phyloP scores from a whole-genome alignment of 345 rosid genomes.

The Salix dunnii region DNA sequence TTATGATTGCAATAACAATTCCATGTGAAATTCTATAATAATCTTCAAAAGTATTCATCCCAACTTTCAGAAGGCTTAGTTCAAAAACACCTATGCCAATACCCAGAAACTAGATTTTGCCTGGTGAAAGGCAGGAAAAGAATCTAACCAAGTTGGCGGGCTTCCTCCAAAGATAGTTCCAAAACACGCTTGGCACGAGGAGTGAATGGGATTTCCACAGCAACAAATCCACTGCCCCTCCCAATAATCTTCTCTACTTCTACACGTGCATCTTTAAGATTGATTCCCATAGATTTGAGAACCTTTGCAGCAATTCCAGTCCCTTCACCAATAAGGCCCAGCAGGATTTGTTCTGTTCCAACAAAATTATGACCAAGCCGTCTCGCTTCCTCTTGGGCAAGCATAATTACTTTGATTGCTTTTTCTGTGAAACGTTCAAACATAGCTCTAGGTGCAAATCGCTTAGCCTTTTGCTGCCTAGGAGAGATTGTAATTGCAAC shows the following conservation, averaged over 20 bases:
- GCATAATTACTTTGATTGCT: slow-evolving; percentile 93
- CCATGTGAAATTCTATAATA: not conserved
- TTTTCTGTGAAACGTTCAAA: slow-evolving; percentile 94
- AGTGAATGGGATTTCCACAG: slow-evolving; percentile 94
- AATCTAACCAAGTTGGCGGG: slow-evolving; percentile 76
- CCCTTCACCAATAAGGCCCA: slow-evolving; percentile 93
- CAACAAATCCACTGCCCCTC: slow-evolving; percentile 93
- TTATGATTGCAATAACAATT: not conserved
- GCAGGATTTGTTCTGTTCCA: slow-evolving; percentile 87
- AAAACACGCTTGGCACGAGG: slow-evolving; percentile 96
- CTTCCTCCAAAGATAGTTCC: slow-evolving; percentile 92
- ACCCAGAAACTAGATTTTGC: not conserved
- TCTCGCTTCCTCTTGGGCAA: slow-evolving; percentile 94
- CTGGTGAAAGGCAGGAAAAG: not conserved
- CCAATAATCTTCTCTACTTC: slow-evolving; percentile 99
- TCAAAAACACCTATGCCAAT: not conserved
- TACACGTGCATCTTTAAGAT: slow-evolving; percentile 86
- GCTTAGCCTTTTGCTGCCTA: slow-evolving; percentile 43
- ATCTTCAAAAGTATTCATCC: not conserved
- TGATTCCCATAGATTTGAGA: slow-evolving; percentile 94
- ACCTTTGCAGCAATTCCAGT: slow-evolving; percentile 96
- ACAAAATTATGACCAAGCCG: slow-evolving; percentile 97
- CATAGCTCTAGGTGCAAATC: slow-evolving; percentile 67
- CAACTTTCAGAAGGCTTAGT: not conserved
- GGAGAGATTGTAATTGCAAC: slow-evolving; percentile 39